Conservation (phyloP, 768 basidiomycete genomes). For the Tricholomella constricta region DNA sequence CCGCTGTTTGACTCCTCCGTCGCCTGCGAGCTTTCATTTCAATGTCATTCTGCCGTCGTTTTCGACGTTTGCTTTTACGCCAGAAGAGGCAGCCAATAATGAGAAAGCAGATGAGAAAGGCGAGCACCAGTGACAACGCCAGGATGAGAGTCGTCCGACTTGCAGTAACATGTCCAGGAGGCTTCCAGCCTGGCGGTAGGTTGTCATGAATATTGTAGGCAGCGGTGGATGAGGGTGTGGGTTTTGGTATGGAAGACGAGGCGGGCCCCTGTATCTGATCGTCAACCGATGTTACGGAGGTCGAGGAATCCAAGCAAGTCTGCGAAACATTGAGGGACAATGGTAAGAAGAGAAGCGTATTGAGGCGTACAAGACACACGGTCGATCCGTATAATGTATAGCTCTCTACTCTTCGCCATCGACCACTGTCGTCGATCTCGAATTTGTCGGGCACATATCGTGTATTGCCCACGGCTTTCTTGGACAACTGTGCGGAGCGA, state of each 20-base stretch:
- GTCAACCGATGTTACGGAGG: conserved; percentile 28
- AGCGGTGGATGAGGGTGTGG: conserved; percentile 19
- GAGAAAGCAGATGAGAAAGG: conserved; percentile 58
- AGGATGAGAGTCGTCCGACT: conserved; percentile 51
- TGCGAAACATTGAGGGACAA: conserved; percentile 7
- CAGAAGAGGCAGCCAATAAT: conserved; percentile 65
- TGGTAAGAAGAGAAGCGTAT: background rate
- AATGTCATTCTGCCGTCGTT: conserved; percentile 43
- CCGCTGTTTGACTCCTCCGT: conserved; percentile 15
- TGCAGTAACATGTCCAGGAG: conserved; percentile 13
- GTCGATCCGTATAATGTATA: conserved; percentile 77
- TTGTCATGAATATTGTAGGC: conserved; percentile 34
- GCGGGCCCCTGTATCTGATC: conserved; percentile 32
- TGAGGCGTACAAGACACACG: conserved; percentile 51
- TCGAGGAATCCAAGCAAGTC: conserved; percentile 28
- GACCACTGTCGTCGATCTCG: conserved; percentile 49
- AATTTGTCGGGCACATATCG: conserved; percentile 57
- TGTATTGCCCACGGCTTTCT: conserved; percentile 8
- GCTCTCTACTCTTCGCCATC: conserved; percentile 54
- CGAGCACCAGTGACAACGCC: conserved; percentile 62
- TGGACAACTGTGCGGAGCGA: conserved; percentile 17
- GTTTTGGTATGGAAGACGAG: conserved; percentile 18
- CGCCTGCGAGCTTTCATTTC: conserved; percentile 48
- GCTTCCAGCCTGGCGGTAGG: conserved; percentile 61
- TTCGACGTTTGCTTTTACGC: conserved; percentile 45